Evolutionary conservation across 2,329 filamentous ascomycete genomes (phyloP).

Genomic region (Talaromyces sp.): DNA sequence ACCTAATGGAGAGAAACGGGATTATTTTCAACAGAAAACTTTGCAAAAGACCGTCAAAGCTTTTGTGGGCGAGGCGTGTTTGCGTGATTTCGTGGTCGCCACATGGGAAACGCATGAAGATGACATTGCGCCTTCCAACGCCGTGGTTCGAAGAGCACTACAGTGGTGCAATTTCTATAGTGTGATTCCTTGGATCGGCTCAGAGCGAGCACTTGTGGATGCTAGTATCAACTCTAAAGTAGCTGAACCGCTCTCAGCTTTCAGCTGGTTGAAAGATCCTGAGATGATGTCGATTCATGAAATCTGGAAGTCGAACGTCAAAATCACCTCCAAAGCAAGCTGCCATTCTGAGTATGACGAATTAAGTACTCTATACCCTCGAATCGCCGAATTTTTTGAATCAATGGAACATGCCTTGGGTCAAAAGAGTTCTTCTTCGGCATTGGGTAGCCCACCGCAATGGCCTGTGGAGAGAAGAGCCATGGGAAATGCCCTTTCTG

Average conservation of each 20-base stretch:
- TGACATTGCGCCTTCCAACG: conserved; percentile 32
- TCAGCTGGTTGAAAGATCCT: conserved; percentile 44
- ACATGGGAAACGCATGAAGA: conserved; percentile 44
- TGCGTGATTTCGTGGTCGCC: conserved; percentile 39
- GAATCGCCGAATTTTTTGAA: conserved; percentile 19
- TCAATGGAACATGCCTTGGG: conserved; percentile 17
- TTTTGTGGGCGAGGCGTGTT: conserved; percentile 42
- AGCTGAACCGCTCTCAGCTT: conserved; percentile 39
- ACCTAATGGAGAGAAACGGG: conserved; percentile 35
- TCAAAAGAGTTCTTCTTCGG: background rate
- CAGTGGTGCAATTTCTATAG: conserved; percentile 46
- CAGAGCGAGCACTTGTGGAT: conserved; percentile 32
- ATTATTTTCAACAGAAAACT: conserved; percentile 41
- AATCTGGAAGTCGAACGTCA: conserved; percentile 33
- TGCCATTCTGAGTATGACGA: conserved; percentile 21
- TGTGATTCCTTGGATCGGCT: conserved; percentile 41
- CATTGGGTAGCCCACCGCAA: conserved; percentile 25
- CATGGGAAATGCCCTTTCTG: conserved; percentile 32
- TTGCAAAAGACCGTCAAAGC: conserved; percentile 41
- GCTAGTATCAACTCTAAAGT: conserved; percentile 25
- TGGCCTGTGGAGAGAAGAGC: conserved; percentile 29
- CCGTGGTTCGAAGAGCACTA: conserved; percentile 38
- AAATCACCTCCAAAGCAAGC: conserved; percentile 17
- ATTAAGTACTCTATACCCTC: conserved; percentile 23
- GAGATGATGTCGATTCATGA: conserved; percentile 42